phyloP scores from a whole-genome alignment of 345 rosid genomes.

The Eucalyptus pauciflora region DNA sequence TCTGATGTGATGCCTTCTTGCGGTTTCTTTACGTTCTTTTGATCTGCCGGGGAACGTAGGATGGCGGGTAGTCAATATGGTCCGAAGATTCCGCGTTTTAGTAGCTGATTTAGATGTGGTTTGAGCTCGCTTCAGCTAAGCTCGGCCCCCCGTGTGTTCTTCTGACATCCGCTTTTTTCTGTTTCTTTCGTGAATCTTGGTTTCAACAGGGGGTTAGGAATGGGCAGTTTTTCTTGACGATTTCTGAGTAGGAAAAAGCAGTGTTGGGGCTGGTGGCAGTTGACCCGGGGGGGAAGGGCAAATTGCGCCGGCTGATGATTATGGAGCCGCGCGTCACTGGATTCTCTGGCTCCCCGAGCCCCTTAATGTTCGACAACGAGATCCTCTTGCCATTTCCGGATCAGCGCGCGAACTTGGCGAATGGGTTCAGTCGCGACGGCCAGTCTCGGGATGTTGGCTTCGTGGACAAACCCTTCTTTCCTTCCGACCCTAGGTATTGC shows the following conservation, averaged over 20 bases:
- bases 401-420: neutral
- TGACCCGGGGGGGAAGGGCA: neutral
- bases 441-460: slow-evolving; percentile 11
- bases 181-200: neutral
- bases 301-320: neutral
- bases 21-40: neutral
- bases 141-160: neutral
- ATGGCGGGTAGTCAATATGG: neutral
- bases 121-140: neutral
- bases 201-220: neutral
- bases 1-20: neutral
- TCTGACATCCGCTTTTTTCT: neutral
- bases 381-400: slow-evolving; percentile 14
- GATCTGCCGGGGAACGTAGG: neutral
- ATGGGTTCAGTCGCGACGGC: neutral
- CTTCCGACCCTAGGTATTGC: slow-evolving; percentile 4
- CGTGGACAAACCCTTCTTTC: slow-evolving; percentile 7
- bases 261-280: neutral
- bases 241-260: neutral
- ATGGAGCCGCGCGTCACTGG: neutral
- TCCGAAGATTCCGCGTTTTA: neutral
- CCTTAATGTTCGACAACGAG: slow-evolving; percentile 16
- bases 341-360: neutral
- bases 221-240: neutral
- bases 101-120: neutral